A percentile compares a stretch with the other conserved stretches of the same genome.
Evolutionary conservation across 352 stramenopile species (phyloP).

Genomic region (Pythium diclinum): DNA sequence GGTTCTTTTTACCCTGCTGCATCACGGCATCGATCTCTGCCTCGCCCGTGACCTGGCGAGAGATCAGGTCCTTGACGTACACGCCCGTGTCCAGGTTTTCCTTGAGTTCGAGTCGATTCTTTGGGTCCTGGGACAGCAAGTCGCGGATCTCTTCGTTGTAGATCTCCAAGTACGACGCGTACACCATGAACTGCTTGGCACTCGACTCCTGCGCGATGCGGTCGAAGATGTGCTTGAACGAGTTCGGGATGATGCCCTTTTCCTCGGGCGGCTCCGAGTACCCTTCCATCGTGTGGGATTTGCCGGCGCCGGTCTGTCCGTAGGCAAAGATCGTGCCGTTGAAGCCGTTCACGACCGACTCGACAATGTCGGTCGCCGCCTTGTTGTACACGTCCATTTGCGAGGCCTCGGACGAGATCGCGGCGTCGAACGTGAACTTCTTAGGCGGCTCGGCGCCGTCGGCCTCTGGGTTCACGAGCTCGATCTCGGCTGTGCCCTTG

Average conservation of each 20-base stretch:
- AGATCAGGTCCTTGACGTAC: conserved; percentile 58
- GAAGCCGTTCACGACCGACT: conserved; percentile 89
- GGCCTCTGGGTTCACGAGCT: conserved; percentile 81
- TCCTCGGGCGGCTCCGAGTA: conserved; percentile 74
- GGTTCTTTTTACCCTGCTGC: conserved; percentile 93
- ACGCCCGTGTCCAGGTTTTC: conserved; percentile 90
- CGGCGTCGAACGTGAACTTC: conserved; percentile 96
- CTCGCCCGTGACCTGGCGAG: conserved; percentile 65
- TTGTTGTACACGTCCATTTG: conserved; percentile 78
- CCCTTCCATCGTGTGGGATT: conserved; percentile 88
- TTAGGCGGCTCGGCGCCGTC: conserved; percentile 89
- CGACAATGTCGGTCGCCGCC: conserved; percentile 89
- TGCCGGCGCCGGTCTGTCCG: conserved; percentile 90
- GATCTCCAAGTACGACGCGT: conserved; percentile 95
- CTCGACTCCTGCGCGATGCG: conserved; percentile 72
- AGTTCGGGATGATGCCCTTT: conserved; percentile 89
- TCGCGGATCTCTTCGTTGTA: conserved; percentile 98
- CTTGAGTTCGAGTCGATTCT: conserved; percentile 84
- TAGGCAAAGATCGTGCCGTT: conserved; percentile 92
- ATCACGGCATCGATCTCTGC: conserved; percentile 92
- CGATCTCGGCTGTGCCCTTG: conserved; percentile 88
- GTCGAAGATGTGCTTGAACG: conserved; percentile 88
- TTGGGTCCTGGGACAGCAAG: conserved; percentile 87
- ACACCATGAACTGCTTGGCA: too few relatives aligned
- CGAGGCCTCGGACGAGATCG: too few relatives aligned